phyloP scores from a whole-genome alignment of 1,139 yeast species.

The Cylindricascospora bacillispora region DNA sequence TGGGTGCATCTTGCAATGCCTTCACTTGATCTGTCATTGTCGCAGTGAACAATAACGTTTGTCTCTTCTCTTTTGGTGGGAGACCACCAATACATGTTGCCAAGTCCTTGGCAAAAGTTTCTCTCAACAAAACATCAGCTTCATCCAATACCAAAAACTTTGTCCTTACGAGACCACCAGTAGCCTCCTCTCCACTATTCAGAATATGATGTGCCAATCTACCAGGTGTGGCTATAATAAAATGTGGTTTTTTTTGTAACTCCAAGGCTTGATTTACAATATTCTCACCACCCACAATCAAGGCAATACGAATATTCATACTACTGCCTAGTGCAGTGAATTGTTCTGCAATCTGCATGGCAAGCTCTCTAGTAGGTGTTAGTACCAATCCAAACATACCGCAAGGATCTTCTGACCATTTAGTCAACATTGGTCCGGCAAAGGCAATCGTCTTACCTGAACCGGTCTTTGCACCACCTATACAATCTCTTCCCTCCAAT shows the following conservation, averaged over 20 bases:
- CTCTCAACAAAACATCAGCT: constrained; percentile 82
- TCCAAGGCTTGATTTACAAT: constrained; percentile 76
- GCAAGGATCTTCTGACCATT: constrained; percentile 90
- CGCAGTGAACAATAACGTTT: constrained; percentile 86
- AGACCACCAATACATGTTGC: constrained; percentile 56
- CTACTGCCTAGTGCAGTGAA: constrained; percentile 84
- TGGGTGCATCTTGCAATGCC: constrained; percentile 58
- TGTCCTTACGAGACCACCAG: constrained; percentile 63
- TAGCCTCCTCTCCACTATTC: constrained; percentile 81
- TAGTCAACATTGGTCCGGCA: constrained; percentile 88
- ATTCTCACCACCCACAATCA: constrained; percentile 92
- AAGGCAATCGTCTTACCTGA: constrained; percentile 96
- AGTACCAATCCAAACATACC: constrained; percentile 82
- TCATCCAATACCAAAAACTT: constrained; percentile 84
- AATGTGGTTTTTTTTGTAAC: constrained; percentile 77
- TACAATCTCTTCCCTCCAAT: constrained; percentile 66
- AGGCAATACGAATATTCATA: constrained; percentile 69
- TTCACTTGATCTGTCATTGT: constrained; percentile 91
- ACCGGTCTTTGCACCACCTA: constrained; percentile 98
- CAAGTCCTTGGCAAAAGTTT: constrained; percentile 72
- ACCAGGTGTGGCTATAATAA: constrained; percentile 96
- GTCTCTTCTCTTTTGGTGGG: constrained; percentile 63
- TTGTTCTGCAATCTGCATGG: constrained; percentile 94
- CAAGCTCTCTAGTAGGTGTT: constrained; percentile 94
- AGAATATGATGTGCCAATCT: constrained; percentile 86